These are phyloP conservation scores for Laetiporus sulphureus DNA, from an alignment of 1,284 basidiomycete genomes.

Conservation along the genomic window DNA sequence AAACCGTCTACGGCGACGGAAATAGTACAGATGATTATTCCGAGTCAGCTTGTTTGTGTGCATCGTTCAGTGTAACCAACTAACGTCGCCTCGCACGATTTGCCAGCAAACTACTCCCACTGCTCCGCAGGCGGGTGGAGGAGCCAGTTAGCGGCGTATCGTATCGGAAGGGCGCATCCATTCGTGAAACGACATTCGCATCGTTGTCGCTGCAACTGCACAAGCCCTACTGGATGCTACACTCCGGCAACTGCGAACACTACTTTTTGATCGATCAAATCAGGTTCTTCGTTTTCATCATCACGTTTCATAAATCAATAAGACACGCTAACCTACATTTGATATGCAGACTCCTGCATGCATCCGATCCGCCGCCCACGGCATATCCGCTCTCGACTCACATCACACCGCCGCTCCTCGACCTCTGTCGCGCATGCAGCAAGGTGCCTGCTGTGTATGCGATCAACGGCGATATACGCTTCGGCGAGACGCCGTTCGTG, in stretches of 20 bases:
- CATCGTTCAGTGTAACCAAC: too few relatives aligned
- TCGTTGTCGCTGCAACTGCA: conserved; percentile 55
- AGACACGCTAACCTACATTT: too few relatives aligned
- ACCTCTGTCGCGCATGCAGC: conserved; percentile 59
- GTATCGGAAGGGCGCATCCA: conserved; percentile 38
- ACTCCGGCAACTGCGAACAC: conserved; percentile 78
- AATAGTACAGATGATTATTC: conserved; percentile 44
- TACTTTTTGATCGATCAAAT: conserved; percentile 68
- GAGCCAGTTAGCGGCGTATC: conserved; percentile 27
- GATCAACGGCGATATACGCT: conserved; percentile 58
- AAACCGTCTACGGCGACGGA: conserved; percentile 49
- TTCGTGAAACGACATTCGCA: conserved; percentile 42
- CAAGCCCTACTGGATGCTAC: conserved; percentile 76
- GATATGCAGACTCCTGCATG: conserved; percentile 44
- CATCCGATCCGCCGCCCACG: conserved; percentile 39
- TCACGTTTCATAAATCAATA: too few relatives aligned
- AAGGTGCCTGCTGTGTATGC: conserved; percentile 65
- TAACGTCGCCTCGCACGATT: too few relatives aligned
- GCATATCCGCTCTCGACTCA: conserved; percentile 64
- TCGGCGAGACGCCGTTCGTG: conserved; percentile 71
- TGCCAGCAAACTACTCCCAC: conserved; percentile 45
- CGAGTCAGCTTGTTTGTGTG: conserved; percentile 43
- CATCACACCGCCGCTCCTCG: conserved; percentile 51
- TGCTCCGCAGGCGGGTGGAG: conserved; percentile 33
- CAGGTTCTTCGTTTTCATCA: conserved; percentile 37